Evolutionary conservation across 2,329 filamentous ascomycete genomes (phyloP).

Genomic region (Chrysoporthe deuterocubensis): DNA sequence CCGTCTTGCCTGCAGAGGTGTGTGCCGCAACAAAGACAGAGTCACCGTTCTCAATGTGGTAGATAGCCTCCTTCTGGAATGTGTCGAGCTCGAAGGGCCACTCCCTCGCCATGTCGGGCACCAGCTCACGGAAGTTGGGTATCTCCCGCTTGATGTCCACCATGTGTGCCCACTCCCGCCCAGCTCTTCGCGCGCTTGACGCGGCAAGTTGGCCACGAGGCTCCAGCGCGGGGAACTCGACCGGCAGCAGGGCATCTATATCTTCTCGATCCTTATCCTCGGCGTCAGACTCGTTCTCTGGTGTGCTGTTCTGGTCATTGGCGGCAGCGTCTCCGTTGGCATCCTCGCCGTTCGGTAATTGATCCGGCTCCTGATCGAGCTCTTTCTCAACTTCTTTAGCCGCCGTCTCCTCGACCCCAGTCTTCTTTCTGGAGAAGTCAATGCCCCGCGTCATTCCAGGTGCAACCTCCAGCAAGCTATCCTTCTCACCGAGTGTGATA

Average conservation of each 20-base stretch:
- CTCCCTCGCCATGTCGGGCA: constrained; percentile 93
- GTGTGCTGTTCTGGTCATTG: constrained; percentile 24
- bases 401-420: constrained; percentile 60
- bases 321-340: constrained; percentile 30
- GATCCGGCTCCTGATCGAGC: constrained; percentile 52
- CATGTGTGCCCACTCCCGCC: constrained; percentile 96
- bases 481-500: constrained; percentile 79
- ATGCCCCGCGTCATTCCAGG: constrained; percentile 84
- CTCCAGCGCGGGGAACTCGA: constrained; percentile 91
- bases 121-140: constrained; percentile 89
- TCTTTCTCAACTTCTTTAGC: constrained; percentile 72
- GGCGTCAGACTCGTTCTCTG: constrained; percentile 41
- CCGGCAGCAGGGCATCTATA: constrained; percentile 85
- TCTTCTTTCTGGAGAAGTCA: constrained; percentile 65
- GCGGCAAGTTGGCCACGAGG: constrained; percentile 77
- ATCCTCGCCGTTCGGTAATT: constrained; percentile 38
- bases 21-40: constrained; percentile 98
- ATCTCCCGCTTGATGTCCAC: constrained; percentile 94
- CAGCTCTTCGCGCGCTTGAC: constrained; percentile 72
- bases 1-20: constrained; percentile 96
- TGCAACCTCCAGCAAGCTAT: constrained; percentile 77
- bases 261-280: constrained; percentile 58
- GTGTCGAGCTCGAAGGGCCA: constrained; percentile 98
- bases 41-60: constrained; percentile 94
- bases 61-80: constrained; percentile 98